phyloP scores from a whole-genome alignment of 2,329 filamentous ascomycete genomes.

The Aspergillus eucalypticola region DNA sequence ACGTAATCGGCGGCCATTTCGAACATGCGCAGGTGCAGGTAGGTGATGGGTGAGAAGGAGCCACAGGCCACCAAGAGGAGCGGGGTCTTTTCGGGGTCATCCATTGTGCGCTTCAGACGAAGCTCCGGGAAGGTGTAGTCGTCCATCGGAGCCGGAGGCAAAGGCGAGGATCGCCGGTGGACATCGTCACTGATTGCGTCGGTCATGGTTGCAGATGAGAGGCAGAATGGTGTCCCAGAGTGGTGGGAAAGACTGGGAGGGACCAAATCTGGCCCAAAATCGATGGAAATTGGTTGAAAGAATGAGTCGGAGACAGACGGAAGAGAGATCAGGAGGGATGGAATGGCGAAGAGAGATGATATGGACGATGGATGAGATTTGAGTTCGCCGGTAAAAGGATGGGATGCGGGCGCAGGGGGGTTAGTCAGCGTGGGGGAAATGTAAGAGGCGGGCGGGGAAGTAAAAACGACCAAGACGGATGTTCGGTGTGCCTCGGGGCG shows the following conservation, averaged over 20 bases:
- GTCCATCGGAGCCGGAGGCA: slow-evolving; percentile 35
- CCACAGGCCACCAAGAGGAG: slow-evolving; percentile 52
- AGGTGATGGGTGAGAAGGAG: slow-evolving; percentile 64
- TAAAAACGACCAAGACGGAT: slow-evolving; percentile 6
- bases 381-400: slow-evolving; percentile 6
- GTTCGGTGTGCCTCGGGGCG: slow-evolving; percentile 1
- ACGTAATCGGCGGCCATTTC: slow-evolving; percentile 82
- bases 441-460: slow-evolving; percentile 7
- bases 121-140: slow-evolving; percentile 48
- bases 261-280: not conserved
- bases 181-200: slow-evolving; percentile 30
- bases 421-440: slow-evolving; percentile 12
- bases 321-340: not conserved
- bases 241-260: not conserved
- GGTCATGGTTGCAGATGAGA: slow-evolving; percentile 25
- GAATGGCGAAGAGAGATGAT: not conserved
- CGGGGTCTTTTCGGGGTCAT: slow-evolving; percentile 50
- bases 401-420: slow-evolving; percentile 7
- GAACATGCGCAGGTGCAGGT: slow-evolving; percentile 75
- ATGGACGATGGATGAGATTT: slow-evolving; percentile 5
- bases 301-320: not conserved
- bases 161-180: slow-evolving; percentile 23
- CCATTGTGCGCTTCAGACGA: slow-evolving; percentile 49
- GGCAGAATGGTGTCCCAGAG: not conserved
- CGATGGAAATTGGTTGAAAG: not conserved